Evolutionary conservation across 495 filamentous ascomycete species (phyloP), one percentile per base, ranked within the genome.

Genomic region (Symbiotaphrina buchneri): DNA sequence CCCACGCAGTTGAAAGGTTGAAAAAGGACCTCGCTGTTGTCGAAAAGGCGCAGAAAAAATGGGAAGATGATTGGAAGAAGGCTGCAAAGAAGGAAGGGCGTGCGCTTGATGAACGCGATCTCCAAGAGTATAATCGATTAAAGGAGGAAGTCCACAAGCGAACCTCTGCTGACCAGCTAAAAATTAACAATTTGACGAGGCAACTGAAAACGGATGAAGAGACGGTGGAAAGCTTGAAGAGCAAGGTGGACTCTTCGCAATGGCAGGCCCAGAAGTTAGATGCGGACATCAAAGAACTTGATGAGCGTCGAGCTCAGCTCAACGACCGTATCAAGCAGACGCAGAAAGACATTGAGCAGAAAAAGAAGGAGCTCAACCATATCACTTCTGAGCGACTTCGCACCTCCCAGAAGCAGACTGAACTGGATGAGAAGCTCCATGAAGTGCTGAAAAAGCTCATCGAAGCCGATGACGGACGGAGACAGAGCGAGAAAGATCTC

Each of bases 161-260:
- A 35, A 75, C 81, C 19, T 74, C 83, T 5, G 61, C 68, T 2
- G 76, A 91, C 41, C 79, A 85, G 42, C 63, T 74, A 32, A 77
- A 81, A 38, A 62, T 91, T 24, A 78, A 83, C 51, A 81, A 81
- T 39, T 65, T 91, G 21, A 58, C 61, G 25, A 82, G 84, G 14
- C 79, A 91, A 42, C 56, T 74, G 24, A 87, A 81, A 53, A 90
- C 79, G 1, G 90, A 94, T 39, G 74, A 82, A 27, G 81, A 81
- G 35, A 83, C 80, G 0, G 72, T 80, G 29, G 85, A 74, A 41
- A 91, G 71, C 43, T 50, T 95, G 32, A 77, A 73, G 47, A 69
- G 74, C 42, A 94, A 83, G 48, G 73, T 93, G 11, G 82, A 92
- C 31, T 63, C 56, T 13, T 63, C 71, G 2, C 59, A 92, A 43